phyloP scores from a whole-genome alignment of 768 basidiomycete species.

The Tulasnella sp. region DNA sequence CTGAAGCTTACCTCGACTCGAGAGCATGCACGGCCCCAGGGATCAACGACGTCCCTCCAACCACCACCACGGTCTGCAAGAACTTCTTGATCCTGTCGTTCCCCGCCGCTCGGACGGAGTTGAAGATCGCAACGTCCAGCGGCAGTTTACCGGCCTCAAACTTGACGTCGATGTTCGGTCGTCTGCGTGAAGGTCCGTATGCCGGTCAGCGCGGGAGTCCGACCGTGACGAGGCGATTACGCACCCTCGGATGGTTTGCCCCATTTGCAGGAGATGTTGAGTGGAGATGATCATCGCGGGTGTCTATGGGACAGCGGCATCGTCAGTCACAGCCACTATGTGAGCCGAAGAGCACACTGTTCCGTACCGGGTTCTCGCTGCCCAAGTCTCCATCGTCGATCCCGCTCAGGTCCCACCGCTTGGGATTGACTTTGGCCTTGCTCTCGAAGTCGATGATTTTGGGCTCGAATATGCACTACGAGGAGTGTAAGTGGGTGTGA shows the following conservation, averaged over 20 bases:
- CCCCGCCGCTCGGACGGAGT: constrained; percentile 77
- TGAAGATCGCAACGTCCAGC: constrained; percentile 85
- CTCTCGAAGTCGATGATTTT: constrained; percentile 81
- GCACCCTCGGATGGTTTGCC: too few species aligned
- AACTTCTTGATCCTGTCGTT: constrained; percentile 87
- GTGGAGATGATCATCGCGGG: constrained; percentile 88
- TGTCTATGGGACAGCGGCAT: constrained; percentile 38
- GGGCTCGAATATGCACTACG: constrained; percentile 84
- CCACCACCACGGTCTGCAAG: constrained; percentile 73
- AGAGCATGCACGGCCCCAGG: constrained; percentile 77
- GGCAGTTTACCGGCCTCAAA: constrained; percentile 85
- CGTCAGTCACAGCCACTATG: constrained; percentile 15
- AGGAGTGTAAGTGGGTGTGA: neutral
- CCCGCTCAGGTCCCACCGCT: constrained; percentile 44
- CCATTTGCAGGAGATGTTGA: constrained; percentile 45
- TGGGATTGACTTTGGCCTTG: constrained; percentile 44
- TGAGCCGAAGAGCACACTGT: neutral
- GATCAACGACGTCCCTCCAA: constrained; percentile 72
- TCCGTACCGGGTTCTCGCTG: constrained; percentile 34
- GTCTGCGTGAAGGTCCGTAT: neutral
- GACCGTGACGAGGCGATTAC: too few species aligned
- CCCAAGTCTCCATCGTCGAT: constrained; percentile 58
- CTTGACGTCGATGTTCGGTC: constrained; percentile 51
- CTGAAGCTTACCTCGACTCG: constrained; percentile 58
- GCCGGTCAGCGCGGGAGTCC: too few species aligned